These are phyloP conservation scores for Hondaea fermentalgiana DNA, from an alignment of 108 stramenopile species.

Conservation along the genomic window DNA sequence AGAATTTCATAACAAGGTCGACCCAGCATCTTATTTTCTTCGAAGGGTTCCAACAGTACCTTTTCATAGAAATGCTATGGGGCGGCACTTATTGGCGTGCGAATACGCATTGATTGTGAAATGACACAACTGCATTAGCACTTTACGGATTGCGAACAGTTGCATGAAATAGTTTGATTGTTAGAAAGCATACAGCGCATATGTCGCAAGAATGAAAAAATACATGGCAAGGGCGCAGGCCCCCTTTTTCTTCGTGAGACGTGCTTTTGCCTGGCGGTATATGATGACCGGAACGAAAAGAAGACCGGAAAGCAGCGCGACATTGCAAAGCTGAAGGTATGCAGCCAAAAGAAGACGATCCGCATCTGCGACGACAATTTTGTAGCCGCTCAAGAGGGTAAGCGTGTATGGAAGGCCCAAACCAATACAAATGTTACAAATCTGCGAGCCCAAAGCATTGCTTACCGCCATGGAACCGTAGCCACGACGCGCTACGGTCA, in stretches of 20 bases:
- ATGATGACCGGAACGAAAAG: not conserved
- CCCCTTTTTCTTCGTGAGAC: not conserved
- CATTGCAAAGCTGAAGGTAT: not conserved
- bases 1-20: no score
- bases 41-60: no score
- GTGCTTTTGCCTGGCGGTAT: not conserved
- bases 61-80: no score
- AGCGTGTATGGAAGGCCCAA: not conserved
- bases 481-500: not conserved
- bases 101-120: no score
- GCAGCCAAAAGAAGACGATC: not conserved
- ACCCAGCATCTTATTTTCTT: no score
- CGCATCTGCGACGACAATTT: not conserved
- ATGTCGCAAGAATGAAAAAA: not conserved
- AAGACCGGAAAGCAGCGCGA: not conserved
- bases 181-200: not conserved
- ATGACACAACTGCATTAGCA: no score
- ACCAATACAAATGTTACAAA: not conserved
- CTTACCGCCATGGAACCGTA: not conserved
- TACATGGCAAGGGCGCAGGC: not conserved
- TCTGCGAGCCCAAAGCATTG: not conserved
- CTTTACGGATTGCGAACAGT: no score
- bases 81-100: no score
- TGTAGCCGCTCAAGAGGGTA: not conserved
- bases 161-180: not conserved